Evolutionary conservation across 1,284 basidiomycete genomes (phyloP).

Genomic region (Leccinum insolens): DNA sequence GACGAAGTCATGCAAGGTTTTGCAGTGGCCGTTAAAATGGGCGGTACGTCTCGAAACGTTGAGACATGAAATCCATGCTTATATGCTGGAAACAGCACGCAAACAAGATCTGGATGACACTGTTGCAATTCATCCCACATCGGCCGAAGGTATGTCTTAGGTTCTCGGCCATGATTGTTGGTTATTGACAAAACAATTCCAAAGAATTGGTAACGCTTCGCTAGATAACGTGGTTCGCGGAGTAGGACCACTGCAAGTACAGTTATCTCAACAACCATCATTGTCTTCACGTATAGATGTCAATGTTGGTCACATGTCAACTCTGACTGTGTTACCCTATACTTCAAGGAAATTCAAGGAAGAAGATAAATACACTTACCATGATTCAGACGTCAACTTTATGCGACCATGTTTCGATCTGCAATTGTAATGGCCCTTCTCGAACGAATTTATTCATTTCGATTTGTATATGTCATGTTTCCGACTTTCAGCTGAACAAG

Average conservation of each 20-base stretch:
- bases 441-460: neutral
- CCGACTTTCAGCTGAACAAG: too few relatives aligned
- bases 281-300: neutral
- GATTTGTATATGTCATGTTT: too few relatives aligned
- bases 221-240: conserved; percentile 15
- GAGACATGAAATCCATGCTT: conserved; percentile 3
- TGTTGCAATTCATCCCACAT: conserved; percentile 91
- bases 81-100: conserved; percentile 48
- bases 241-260: conserved; percentile 1
- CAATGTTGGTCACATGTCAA: neutral
- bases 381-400: neutral
- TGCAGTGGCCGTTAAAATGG: conserved; percentile 95
- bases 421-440: neutral
- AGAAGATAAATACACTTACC: neutral
- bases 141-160: conserved; percentile 61
- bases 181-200: conserved; percentile 14
- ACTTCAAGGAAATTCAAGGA: neutral
- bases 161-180: neutral
- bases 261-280: neutral
- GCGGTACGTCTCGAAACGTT: conserved; percentile 50
- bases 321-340: neutral
- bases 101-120: conserved; percentile 88
- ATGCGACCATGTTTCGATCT: neutral
- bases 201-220: conserved; percentile 35
- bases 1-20: conserved; percentile 97